A percentile compares a stretch with the other conserved stretches of the same genome.
Evolutionary conservation across 495 filamentous ascomycete genomes (phyloP).

Genomic region (Aspergillus affinis): DNA sequence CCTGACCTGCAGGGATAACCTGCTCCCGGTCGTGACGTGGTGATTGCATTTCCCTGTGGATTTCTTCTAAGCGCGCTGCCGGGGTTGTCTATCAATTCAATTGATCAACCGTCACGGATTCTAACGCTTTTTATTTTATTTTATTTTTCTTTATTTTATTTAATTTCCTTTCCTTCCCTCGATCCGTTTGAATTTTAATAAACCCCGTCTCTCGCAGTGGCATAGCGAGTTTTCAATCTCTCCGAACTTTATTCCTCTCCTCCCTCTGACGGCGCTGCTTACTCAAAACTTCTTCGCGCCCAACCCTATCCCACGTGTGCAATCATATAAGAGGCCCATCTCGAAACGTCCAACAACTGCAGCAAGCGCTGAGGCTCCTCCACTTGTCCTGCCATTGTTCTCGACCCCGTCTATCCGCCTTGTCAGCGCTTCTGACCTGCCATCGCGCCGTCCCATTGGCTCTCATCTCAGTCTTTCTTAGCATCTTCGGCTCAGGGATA

Average conservation of each 20-base stretch:
- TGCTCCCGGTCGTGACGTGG: conserved; percentile 17
- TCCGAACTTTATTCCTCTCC: conserved; percentile 1
- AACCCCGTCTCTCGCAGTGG: neutral
- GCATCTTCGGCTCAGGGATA: conserved; percentile 12
- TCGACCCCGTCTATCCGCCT: conserved; percentile 17
- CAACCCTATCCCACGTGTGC: conserved; percentile 19
- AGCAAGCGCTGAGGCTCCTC: conserved; percentile 21
- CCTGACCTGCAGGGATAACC: conserved; percentile 8
- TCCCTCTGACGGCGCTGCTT: neutral
- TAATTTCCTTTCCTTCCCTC: neutral
- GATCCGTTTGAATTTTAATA: neutral
- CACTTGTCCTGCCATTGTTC: conserved; percentile 14
- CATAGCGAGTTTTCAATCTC: neutral
- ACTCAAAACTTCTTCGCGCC: neutral
- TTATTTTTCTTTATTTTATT: conserved; percentile 1
- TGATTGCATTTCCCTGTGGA: conserved; percentile 12
- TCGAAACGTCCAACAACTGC: conserved; percentile 17
- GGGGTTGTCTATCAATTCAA: conserved; percentile 8
- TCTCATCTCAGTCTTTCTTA: conserved; percentile 9
- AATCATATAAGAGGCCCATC: conserved; percentile 8
- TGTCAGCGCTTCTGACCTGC: conserved; percentile 24
- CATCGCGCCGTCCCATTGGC: conserved; percentile 21
- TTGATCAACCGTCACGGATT: conserved; percentile 5
- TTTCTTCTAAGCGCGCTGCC: conserved; percentile 12
- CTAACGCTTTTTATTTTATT: neutral